A percentile compares a stretch with the other conserved stretches of the same genome.
phyloP scores from a whole-genome alignment of 1,284 basidiomycete species.

The Amylostereum chailletii region DNA sequence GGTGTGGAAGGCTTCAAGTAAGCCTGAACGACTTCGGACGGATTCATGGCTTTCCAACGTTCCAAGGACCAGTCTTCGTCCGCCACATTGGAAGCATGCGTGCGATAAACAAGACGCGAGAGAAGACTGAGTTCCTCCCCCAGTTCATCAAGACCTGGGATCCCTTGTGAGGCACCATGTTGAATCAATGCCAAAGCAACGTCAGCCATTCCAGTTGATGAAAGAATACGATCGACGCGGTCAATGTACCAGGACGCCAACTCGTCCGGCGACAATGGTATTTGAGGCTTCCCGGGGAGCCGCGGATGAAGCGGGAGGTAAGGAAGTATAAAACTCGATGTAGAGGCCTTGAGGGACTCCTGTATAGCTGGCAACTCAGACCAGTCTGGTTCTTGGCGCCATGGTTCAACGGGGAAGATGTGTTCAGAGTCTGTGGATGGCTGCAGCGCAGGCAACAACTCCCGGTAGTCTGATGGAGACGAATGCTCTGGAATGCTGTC shows the following conservation, averaged over 20 bases:
- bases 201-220: slow-evolving; percentile 69
- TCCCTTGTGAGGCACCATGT: slow-evolving; percentile 74
- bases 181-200: slow-evolving; percentile 74
- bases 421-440: slow-evolving; percentile 35
- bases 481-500: slow-evolving; percentile 68
- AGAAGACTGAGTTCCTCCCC: slow-evolving; percentile 88
- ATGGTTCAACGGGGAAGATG: slow-evolving; percentile 20
- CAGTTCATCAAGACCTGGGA: slow-evolving; percentile 73
- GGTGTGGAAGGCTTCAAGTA: slow-evolving; percentile 71
- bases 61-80: slow-evolving; percentile 65
- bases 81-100: slow-evolving; percentile 31
- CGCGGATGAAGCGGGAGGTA: too few relatives aligned
- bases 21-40: slow-evolving; percentile 57
- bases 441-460: slow-evolving; percentile 60
- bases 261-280: slow-evolving; percentile 24
- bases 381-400: slow-evolving; percentile 50
- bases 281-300: slow-evolving; percentile 9
- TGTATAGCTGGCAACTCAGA: slow-evolving; percentile 39
- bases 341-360: slow-evolving; percentile 26
- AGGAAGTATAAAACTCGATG: background rate
- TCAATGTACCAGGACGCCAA: slow-evolving; percentile 69
- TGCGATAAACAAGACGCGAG: slow-evolving; percentile 79
- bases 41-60: slow-evolving; percentile 62
- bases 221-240: slow-evolving; percentile 56
- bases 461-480: slow-evolving; percentile 50